These are phyloP conservation scores for Tagetes patula DNA, from an alignment of 129 eudicot genomes.

Conservation along the genomic window DNA sequence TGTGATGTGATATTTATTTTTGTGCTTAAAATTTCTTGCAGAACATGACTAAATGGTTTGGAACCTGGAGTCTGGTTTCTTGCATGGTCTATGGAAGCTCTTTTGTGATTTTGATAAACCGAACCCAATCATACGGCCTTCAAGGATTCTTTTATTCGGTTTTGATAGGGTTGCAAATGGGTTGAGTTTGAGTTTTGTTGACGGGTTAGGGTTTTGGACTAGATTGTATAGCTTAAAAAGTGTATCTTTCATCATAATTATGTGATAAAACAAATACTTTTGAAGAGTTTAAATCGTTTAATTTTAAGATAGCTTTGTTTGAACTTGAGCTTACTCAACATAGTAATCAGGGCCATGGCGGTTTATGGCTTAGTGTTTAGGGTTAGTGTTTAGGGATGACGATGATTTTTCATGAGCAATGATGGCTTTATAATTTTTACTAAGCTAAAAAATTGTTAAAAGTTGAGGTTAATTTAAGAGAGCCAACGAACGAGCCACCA, in stretches of 20 bases:
- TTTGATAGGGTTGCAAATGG: not conserved
- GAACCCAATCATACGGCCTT: not conserved
- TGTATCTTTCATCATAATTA: not conserved
- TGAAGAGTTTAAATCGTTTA: not conserved
- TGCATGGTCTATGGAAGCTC: not conserved
- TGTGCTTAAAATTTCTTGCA: constrained; percentile 2
- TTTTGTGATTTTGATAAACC: not conserved
- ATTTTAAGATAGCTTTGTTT: not conserved
- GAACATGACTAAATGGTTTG: not conserved
- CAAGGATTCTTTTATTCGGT: not conserved
- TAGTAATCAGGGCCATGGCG: too few species aligned
- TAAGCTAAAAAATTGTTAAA: too few species aligned
- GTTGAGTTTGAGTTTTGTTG: not conserved
- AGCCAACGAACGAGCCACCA: too few species aligned
- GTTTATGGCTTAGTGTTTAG: not conserved
- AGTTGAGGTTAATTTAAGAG: too few species aligned
- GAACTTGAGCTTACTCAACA: not conserved
- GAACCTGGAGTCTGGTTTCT: not conserved
- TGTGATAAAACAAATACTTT: not conserved
- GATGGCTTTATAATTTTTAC: too few species aligned
- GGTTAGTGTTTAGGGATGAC: not conserved
- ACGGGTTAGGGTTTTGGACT: not conserved
- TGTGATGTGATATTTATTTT: constrained; percentile 2
- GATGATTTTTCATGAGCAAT: not conserved
- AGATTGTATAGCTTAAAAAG: not conserved